These are phyloP conservation scores for Citeromyces hawaiiensis DNA, from an alignment of 1,139 yeast species.

Conservation along the genomic window DNA sequence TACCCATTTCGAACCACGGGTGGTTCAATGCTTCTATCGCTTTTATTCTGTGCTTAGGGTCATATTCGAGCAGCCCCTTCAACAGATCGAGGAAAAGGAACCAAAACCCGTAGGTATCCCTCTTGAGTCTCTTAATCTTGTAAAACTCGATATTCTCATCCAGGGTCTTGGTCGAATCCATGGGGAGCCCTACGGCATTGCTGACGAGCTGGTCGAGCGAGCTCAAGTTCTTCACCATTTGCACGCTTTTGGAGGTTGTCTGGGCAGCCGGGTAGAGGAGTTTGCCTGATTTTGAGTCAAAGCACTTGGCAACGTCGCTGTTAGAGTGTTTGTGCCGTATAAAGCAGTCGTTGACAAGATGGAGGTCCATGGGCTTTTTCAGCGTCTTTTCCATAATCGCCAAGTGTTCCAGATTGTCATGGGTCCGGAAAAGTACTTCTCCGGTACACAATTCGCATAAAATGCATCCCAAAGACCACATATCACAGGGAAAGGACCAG, in stretches of 20 bases:
- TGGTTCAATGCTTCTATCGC: constrained; percentile 64
- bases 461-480: constrained; percentile 96
- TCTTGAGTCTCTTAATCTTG: constrained; percentile 15
- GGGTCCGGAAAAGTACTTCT: constrained; percentile 91
- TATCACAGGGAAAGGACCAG: constrained; percentile 87
- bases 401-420: constrained; percentile 86
- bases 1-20: constrained; percentile 68
- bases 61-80: constrained; percentile 43
- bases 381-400: constrained; percentile 86
- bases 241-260: constrained; percentile 32
- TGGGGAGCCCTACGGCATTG: constrained; percentile 16
- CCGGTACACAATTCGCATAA: constrained; percentile 87
- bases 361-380: constrained; percentile 21
- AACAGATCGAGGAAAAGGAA: constrained; percentile 60
- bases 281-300: constrained; percentile 14
- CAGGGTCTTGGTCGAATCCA: constrained; percentile 22
- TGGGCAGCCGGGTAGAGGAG: constrained; percentile 15
- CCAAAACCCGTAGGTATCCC: constrained; percentile 58
- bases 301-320: constrained; percentile 13
- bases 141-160: constrained; percentile 18
- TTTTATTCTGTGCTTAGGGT: constrained; percentile 49
- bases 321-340: constrained; percentile 10
- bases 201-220: constrained; percentile 34
- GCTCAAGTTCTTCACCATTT: constrained; percentile 36
- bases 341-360: constrained; percentile 16